Evolutionary conservation across 306 rosid genomes (phyloP).

Genomic region (Sindora glabra): DNA sequence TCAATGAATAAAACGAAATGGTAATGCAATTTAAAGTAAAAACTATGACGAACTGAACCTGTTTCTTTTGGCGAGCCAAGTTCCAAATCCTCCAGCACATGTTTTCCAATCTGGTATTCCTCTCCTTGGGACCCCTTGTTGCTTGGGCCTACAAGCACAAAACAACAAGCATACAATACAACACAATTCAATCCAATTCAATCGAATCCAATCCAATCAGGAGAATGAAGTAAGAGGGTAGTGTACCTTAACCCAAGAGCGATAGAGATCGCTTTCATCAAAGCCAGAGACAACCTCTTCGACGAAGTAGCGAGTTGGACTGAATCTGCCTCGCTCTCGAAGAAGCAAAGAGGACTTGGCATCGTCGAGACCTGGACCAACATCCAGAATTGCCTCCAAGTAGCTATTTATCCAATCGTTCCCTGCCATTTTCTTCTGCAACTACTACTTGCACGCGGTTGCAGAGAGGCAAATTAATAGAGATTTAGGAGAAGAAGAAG

Average conservation of each 20-base stretch:
- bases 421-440: conserved; percentile 54
- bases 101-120: conserved; percentile 95
- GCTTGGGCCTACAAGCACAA: conserved; percentile 60
- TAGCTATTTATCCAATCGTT: conserved; percentile 97
- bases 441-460: background rate
- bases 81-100: conserved; percentile 99
- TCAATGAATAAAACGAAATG: background rate
- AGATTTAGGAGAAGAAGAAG: no score
- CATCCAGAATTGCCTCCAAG: conserved; percentile 89
- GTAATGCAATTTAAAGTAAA: background rate
- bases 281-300: conserved; percentile 90
- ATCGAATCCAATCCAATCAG: no score
- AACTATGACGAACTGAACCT: conserved; percentile 37
- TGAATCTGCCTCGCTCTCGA: conserved; percentile 85
- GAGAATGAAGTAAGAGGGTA: no score
- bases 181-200: background rate
- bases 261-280: conserved; percentile 97
- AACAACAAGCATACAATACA: background rate
- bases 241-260: conserved; percentile 91
- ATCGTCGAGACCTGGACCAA: conserved; percentile 77
- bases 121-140: conserved; percentile 92
- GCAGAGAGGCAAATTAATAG: no score
- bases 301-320: conserved; percentile 93
- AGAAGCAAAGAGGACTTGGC: conserved; percentile 82
- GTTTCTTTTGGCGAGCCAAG: conserved; percentile 96